Evolutionary conservation across 352 stramenopile genomes (phyloP).

Genomic region (Phytophthora multivora): DNA sequence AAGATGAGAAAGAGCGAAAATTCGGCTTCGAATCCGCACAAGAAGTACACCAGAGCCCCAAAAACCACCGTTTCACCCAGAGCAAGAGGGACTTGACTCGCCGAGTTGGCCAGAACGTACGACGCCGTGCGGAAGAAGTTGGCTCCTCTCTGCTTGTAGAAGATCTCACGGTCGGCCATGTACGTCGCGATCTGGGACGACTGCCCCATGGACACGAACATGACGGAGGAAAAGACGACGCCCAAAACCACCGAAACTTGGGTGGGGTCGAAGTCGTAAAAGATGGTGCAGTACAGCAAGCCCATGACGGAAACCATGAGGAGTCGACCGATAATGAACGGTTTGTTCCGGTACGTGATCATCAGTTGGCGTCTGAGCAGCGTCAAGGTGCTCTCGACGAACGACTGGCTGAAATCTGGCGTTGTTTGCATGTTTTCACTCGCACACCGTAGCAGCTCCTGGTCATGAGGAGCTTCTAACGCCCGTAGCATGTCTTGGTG

Average conservation of each 20-base stretch:
- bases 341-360: constrained; percentile 44
- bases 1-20: constrained; percentile 37
- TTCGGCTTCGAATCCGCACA: constrained; percentile 45
- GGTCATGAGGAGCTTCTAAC: constrained; percentile 7
- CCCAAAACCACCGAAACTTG: constrained; percentile 45
- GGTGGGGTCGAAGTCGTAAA: constrained; percentile 31
- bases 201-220: constrained; percentile 67
- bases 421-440: constrained; percentile 25
- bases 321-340: constrained; percentile 29
- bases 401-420: constrained; percentile 33
- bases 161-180: constrained; percentile 61
- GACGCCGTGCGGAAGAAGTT: constrained; percentile 69
- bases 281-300: constrained; percentile 37
- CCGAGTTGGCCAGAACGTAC: constrained; percentile 52
- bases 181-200: constrained; percentile 68
- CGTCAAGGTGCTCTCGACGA: constrained; percentile 23
- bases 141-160: constrained; percentile 77
- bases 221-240: constrained; percentile 66
- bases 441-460: constrained; percentile 20
- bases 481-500: constrained; percentile 9
- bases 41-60: constrained; percentile 70
- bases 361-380: constrained; percentile 53
- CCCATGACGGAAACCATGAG: constrained; percentile 34
- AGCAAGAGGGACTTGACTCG: constrained; percentile 32
- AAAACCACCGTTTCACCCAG: constrained; percentile 62